A percentile compares a stretch with the other conserved stretches of the same genome.
Evolutionary conservation across 2,329 filamentous ascomycete genomes (phyloP).

Genomic region (Fusarium floridanum): DNA sequence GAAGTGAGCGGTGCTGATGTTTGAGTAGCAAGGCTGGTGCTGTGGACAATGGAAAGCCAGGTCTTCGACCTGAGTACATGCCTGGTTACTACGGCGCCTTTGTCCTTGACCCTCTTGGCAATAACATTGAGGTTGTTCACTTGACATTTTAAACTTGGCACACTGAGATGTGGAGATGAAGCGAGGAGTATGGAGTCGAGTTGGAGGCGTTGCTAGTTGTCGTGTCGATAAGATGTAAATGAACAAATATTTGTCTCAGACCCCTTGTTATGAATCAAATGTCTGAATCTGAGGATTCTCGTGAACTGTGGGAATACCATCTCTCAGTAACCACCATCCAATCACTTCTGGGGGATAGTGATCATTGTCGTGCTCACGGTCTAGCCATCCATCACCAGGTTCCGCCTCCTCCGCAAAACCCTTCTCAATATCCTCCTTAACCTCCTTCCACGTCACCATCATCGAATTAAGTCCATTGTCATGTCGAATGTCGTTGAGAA

Average conservation of each 20-base stretch:
- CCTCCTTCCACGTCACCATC: conserved; percentile 34
- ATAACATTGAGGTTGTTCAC: conserved; percentile 64
- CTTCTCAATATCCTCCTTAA: conserved; percentile 33
- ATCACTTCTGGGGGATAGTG: conserved; percentile 3
- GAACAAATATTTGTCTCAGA: not conserved
- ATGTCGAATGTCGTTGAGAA: conserved; percentile 14
- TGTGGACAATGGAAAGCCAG: conserved; percentile 63
- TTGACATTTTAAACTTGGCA: conserved; percentile 16
- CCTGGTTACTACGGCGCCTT: conserved; percentile 65
- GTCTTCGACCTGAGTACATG: conserved; percentile 58
- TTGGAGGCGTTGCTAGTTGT: not conserved
- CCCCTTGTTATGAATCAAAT: conserved; percentile 1
- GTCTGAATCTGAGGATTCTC: conserved; percentile 17
- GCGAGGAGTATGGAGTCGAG: conserved; percentile 6
- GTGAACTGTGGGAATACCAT: conserved; percentile 11
- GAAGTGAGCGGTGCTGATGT: not conserved
- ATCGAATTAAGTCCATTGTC: not conserved
- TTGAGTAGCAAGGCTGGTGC: conserved; percentile 56
- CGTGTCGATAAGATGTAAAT: not conserved
- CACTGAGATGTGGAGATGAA: not conserved
- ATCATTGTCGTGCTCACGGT: not conserved
- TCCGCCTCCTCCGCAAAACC: conserved; percentile 20
- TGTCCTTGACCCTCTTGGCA: conserved; percentile 63
- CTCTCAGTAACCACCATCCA: conserved; percentile 11
- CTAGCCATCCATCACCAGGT: not conserved